Evolutionary conservation across 2,329 filamentous ascomycete genomes (phyloP), one percentile per base, ranked within the genome.

Genomic region (Epichloe typhina): DNA sequence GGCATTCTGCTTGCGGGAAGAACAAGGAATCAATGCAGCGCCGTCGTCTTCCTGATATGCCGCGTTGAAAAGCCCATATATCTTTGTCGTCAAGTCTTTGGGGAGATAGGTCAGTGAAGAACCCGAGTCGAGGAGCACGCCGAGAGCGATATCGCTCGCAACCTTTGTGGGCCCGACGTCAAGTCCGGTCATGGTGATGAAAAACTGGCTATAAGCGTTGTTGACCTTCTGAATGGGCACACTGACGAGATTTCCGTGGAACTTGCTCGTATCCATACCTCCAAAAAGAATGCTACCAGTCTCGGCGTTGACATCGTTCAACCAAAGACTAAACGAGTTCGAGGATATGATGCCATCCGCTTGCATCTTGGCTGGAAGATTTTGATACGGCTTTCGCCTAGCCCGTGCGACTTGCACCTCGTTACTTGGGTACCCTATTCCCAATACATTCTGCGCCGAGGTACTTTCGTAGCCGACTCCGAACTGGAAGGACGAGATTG

Each of bases 371-470:
- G 77, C 74, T 2, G 85, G 85, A 6, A 90, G 70, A 62, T 89
- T 90, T 42, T 79, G 66, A 65, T 90, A 90, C 0, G 77, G 52
- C 4, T 67, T 52, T 52, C 71, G 65, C 5, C 74, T 71, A 8
- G 72, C 75, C 55, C 78, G 72, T 48, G 75, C 74, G 44, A 86
- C 79, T 58, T 84, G 80, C 12, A 85, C 86, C 67, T 96, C 90
- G 64, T 94, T 93, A 56, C 74, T 65, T 0, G 76, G 64, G 64
- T 95, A 96, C 6, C 90, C 90, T 54, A 97, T 84, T 17, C 90
- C 90, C 19, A 96, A 66, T 41, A 97, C 88, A 39, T 87, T 87
- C 64, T 94, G 79, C 49, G 67, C 54, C 6, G 77, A 76, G 8
- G 71, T 69, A 63, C 76, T 80, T 7, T 61, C 62, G 61, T 89